Conservation (phyloP, 768 basidiomycete species). For the Fistulinella prunicolor region DNA sequence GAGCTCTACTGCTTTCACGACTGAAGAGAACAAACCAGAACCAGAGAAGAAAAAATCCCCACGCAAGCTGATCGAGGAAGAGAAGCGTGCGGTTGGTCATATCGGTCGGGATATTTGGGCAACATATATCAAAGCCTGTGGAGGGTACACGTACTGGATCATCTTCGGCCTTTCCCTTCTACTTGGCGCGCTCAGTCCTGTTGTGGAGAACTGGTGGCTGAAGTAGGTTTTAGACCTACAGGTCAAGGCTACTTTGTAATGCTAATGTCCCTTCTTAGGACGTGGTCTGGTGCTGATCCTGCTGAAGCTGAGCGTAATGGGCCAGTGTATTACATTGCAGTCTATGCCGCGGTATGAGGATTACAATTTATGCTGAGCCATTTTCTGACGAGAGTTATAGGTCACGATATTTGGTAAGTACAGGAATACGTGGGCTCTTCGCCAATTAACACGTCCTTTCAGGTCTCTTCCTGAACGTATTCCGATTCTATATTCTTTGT, state of each 20-base stretch:
- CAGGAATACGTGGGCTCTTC: neutral
- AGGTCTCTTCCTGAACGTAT: slow-evolving; percentile 56
- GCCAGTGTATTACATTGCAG: slow-evolving; percentile 44
- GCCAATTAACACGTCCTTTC: slow-evolving; percentile 17
- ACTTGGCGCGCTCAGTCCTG: slow-evolving; percentile 60
- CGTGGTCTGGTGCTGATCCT: slow-evolving; percentile 55
- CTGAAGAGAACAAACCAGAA: slow-evolving; percentile 36
- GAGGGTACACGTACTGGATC: slow-evolving; percentile 53
- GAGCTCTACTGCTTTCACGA: slow-evolving; percentile 41
- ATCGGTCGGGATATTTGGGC: slow-evolving; percentile 67
- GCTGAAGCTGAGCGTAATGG: slow-evolving; percentile 39
- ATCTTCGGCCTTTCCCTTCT: slow-evolving; percentile 51
- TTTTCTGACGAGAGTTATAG: slow-evolving; percentile 28
- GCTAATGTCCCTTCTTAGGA: slow-evolving; percentile 34
- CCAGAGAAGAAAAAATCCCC: slow-evolving; percentile 56
- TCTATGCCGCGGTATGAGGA: slow-evolving; percentile 63
- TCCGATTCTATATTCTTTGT: slow-evolving; percentile 74
- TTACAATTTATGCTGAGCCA: neutral
- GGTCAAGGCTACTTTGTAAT: neutral
- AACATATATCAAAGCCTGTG: slow-evolving; percentile 51
- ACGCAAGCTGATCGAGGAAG: slow-evolving; percentile 83
- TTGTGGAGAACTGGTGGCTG: slow-evolving; percentile 72
- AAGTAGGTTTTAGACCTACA: slow-evolving; percentile 34
- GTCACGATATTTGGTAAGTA: slow-evolving; percentile 36
- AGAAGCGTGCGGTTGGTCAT: slow-evolving; percentile 71